phyloP scores from a whole-genome alignment of 495 filamentous ascomycete genomes.

The Daldinia childiae region DNA sequence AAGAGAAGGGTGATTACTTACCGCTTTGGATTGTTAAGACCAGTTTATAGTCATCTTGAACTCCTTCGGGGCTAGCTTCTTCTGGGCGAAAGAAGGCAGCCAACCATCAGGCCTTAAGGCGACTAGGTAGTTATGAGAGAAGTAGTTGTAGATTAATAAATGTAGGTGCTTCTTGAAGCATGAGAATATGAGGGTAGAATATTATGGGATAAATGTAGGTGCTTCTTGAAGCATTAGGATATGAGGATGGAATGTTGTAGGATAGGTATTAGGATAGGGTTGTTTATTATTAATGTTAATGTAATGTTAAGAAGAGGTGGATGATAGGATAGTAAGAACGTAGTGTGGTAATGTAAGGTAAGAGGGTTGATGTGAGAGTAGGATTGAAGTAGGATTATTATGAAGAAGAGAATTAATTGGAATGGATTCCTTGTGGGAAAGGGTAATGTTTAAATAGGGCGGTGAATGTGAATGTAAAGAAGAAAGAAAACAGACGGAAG shows the following conservation, averaged over 20 bases:
- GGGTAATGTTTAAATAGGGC: not conserved
- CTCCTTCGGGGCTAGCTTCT: no score
- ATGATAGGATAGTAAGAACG: no score
- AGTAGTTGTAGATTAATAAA: not conserved
- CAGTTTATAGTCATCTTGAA: not conserved
- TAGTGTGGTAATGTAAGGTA: no score
- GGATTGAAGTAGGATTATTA: not conserved
- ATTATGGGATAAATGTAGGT: not conserved
- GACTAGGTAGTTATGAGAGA: not conserved
- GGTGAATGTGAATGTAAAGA: not conserved
- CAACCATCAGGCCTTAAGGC: no score
- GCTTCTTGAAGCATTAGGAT: not conserved
- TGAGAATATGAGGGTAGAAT: not conserved
- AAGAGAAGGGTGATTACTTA: not conserved
- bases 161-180: not conserved
- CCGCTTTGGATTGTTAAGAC: not conserved
- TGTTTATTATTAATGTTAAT: not conserved
- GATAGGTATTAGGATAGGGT: not conserved
- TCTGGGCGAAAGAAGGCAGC: no score
- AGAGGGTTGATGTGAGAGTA: not conserved
- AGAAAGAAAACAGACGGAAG: not conserved
- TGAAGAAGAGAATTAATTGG: not conserved
- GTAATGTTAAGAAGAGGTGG: no score
- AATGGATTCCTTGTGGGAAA: not conserved
- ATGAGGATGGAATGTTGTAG: not conserved